Base-by-base conservation (phyloP, 2,329 filamentous ascomycete species). In the Myrmaecium sp. region DNA sequence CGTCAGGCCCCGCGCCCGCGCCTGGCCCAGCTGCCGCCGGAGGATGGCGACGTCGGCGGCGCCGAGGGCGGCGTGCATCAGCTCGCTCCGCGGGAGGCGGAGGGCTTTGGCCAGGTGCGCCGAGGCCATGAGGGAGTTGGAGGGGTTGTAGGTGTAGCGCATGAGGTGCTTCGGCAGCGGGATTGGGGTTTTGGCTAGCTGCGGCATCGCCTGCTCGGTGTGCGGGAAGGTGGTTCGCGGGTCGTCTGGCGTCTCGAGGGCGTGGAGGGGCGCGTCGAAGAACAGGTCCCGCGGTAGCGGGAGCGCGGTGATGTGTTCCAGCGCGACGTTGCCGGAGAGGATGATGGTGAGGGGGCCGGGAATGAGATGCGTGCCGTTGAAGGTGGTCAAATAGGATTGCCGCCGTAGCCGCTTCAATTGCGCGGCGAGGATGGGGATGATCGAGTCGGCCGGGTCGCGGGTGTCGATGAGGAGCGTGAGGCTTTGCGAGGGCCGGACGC, bases 381-480 rank as follows among this genome's bases (percentile, higher is more conserved):
- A 60, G 32, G 50, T 48, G 14, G 48, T 58, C 3, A 60, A 43
- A 33, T 51, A 79, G n/a, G 62, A 62, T 21, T 54, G 56, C 21
- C 64, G 51, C 4, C 71, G 58, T 5, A 81, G 55, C 2, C 71
- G 64, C 29, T 66, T 52, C 0, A 80, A 57, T 30, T 73, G 63
- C 17, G 54, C 41, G 10, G 66, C 36, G 0, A 75, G 60, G 25
- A 60, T 47, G 0, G 57, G 57, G 54, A 64, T 70, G 2, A 64
- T 67, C 13, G 55, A 46, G 4, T 47, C 41, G 1, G 62, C 64
- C 14, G 58, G 44, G 2, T 62, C 70, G 49, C 83, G 83, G 42
- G 82, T 53, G 44, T 83, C 77, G 16, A 83, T 60, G 4, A 82
- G 58, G 4, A 83, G 57, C 4, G 66, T 57, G 1, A 79, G 47